Evolutionary conservation across 2,329 filamentous ascomycete genomes (phyloP), one percentile per base, ranked within the genome.

Genomic region (Phialemoniopsis sp.): DNA sequence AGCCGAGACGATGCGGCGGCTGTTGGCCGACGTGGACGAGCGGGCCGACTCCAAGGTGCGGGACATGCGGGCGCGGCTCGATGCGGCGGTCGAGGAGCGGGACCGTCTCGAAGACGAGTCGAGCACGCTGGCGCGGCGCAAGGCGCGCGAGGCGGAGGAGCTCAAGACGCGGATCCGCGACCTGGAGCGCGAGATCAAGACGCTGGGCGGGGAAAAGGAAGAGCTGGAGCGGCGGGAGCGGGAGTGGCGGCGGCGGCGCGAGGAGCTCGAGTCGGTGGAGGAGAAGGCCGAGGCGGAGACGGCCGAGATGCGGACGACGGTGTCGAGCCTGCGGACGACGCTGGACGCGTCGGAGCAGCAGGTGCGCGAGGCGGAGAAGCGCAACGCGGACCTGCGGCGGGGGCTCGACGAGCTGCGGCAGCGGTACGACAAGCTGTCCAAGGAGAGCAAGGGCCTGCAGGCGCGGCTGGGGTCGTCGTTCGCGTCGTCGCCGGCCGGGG

Each of bases 101-200:
- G 93, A 98, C 58, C 81, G 89, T 3, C 83, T 89, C 3, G 91
- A 98, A 62, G 90, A 97, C 46, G 90, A 97, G 63, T 82, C 89
- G 3, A 88, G 81, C 53, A 85, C 82, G 0, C 74, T 87, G 36
- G 86, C 85, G 12, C 77, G 91, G 38, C 78, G 87, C 32, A 82
- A 84, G 44, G 79, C 87, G 7, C 76, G 90, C 35, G 93, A 97
- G 67, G 72, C 88, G 4, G 93, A 97, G 58, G 91, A 97, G 50
- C 69, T 95, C 30, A 89, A 85, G 59, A 72, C 73, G 37, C 87
- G 82, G 61, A 73, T 90, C 10, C 80, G 88, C 7, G 90, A 96
- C 46, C 78, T 88, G 1, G 91, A 97, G 63, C 79, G 83, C 10
- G 81, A 87, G 37, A 67, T 89, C 39, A 85, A 85, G 54, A 73